Evolutionary conservation across 768 basidiomycete genomes (phyloP), one percentile per base, ranked within the genome.

Genomic region (Neoboletus brunneissimus): DNA sequence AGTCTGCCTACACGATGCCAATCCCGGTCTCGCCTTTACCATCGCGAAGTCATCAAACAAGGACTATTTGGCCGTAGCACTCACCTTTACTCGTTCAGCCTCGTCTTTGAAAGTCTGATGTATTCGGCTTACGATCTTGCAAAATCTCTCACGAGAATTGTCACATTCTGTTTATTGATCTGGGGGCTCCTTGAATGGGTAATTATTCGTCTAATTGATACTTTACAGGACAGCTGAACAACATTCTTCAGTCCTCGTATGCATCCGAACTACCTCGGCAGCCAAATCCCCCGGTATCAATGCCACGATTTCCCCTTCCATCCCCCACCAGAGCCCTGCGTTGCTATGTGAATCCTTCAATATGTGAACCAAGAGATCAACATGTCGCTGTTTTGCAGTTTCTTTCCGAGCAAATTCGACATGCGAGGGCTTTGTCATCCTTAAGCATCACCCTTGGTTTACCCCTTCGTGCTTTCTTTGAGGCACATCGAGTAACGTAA

Each of bases 141-240:
- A 31, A 58, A 56, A 18, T 31, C 31, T 9, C 35, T 68, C 11
- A 47, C 59, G 11, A 48, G 60, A 25, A 53, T 63, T 5, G 34
- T 58, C 48, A 44, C 53, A 34, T 59, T 68, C 35, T 69, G 63
- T 51, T 46, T 68, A 15, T 27, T 67, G 41, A 34, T 65, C 0
- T 69, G 59, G 63, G 55, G 53, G 9, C 35, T 67, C 31, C 67
- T 69, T 22, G 67, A 69, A 67, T 58, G 41, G 62, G 67, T 67
- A 57, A 44, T 35, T 20, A 3, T 5, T 45, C 8, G 0, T 48
- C n/a, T 38, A 25, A 25, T 49, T 38, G 32, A 8, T 5, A 31
- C 18, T 9, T 7, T 2, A 55, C 16, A 4, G 10, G 23, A 20
- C 4, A 55, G 13, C 57, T 69, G 37, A 67, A 49, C 16, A 23